phyloP scores from a whole-genome alignment of 1,284 basidiomycete genomes.

The Trichosporon sp. region DNA sequence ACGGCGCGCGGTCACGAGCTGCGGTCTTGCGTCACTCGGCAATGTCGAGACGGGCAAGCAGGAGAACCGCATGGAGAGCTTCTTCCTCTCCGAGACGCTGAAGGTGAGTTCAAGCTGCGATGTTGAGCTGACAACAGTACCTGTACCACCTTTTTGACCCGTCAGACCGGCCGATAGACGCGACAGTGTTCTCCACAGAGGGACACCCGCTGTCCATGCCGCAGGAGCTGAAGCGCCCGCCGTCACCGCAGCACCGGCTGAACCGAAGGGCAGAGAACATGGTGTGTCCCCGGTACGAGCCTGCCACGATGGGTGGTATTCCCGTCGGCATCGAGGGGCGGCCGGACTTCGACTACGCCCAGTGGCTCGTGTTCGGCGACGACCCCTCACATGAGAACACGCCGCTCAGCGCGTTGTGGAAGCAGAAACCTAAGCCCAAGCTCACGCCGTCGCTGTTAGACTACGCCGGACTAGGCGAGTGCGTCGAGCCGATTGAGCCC shows the following conservation, averaged over 20 bases:
- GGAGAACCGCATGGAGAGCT: slow-evolving; percentile 92
- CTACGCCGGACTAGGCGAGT: slow-evolving; percentile 64
- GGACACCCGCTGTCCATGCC: slow-evolving; percentile 81
- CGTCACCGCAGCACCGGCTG: slow-evolving; percentile 5
- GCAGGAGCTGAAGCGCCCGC: slow-evolving; percentile 56
- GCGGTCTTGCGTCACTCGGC: slow-evolving; percentile 78
- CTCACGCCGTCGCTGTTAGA: not conserved
- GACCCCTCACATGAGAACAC: not conserved
- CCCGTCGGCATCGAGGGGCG: slow-evolving; percentile 69
- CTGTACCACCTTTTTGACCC: slow-evolving; percentile 89
- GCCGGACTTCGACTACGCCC: slow-evolving; percentile 74
- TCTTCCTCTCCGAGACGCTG: slow-evolving; percentile 83
- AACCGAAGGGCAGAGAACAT: slow-evolving; percentile 65
- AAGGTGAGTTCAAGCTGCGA: slow-evolving; percentile 64
- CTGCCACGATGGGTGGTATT: slow-evolving; percentile 61
- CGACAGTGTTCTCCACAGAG: slow-evolving; percentile 85
- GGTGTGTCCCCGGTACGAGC: slow-evolving; percentile 70
- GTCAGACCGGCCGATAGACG: slow-evolving; percentile 37
- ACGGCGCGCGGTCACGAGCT: slow-evolving; percentile 73
- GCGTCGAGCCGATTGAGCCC: slow-evolving; percentile 69
- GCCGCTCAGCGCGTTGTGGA: not conserved
- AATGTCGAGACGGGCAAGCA: slow-evolving; percentile 72
- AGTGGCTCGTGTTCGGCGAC: slow-evolving; percentile 64
- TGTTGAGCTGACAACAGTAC: slow-evolving; percentile 63
- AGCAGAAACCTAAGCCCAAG: not conserved